Evolutionary conservation across 2,329 filamentous ascomycete genomes (phyloP).

Genomic region (Aureobasidium lini): DNA sequence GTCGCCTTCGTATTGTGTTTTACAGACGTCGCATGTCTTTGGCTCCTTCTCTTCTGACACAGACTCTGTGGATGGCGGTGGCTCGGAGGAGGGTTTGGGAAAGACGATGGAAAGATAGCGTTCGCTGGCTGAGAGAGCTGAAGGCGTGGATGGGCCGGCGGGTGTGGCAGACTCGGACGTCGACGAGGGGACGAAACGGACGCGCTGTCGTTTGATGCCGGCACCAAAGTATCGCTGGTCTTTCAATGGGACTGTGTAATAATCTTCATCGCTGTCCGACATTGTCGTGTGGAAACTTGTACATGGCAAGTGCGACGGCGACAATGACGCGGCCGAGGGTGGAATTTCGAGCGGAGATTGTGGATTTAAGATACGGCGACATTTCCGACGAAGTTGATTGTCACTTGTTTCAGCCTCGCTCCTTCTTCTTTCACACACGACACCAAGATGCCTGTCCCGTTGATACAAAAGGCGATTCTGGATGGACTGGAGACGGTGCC

Average conservation of each 20-base stretch:
- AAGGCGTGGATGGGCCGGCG: neutral
- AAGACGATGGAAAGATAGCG: conserved; percentile 62
- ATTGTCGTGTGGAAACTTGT: conserved; percentile 42
- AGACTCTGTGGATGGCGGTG: conserved; percentile 16
- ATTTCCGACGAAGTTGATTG: neutral
- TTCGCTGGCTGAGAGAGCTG: conserved; percentile 37
- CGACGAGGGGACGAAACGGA: conserved; percentile 51
- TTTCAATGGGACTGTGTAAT: conserved; percentile 50
- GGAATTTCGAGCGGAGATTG: neutral
- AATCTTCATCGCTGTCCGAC: conserved; percentile 37
- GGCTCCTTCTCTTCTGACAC: conserved; percentile 9
- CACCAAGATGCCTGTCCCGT: conserved; percentile 52
- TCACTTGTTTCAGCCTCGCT: neutral
- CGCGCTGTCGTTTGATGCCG: conserved; percentile 54
- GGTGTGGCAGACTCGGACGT: neutral
- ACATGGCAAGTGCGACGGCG: conserved; percentile 17
- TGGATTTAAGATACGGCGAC: neutral
- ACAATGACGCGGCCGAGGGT: neutral
- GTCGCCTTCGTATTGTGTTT: conserved; percentile 16
- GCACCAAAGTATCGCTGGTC: conserved; percentile 55
- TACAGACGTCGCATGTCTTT: conserved; percentile 4
- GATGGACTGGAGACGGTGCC: conserved; percentile 47
- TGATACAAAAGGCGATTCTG: conserved; percentile 46
- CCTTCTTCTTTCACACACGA: neutral
- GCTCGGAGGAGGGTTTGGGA: conserved; percentile 28